Base-by-base conservation (phyloP, 345 rosid genomes). In the Gossypium rotundifolium region DNA sequence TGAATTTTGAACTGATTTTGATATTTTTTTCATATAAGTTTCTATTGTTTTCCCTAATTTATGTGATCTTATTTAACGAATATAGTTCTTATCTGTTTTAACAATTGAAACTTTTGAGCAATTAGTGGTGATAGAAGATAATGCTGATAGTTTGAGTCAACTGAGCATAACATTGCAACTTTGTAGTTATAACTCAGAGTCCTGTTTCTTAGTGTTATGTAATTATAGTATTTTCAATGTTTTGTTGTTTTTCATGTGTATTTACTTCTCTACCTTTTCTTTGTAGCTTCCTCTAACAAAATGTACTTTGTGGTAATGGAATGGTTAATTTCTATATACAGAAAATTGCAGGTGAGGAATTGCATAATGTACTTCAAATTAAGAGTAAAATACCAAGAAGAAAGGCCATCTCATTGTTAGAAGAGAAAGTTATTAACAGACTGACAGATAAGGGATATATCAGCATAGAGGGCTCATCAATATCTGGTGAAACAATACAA, bases 381-480 rank as follows among this genome's bases (percentile, higher is more conserved):
- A 85, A 75, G 79, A 81, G 82, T 74, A 95, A 95, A 85, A 84
- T 91, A 78, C 90, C 94, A 48, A 89, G 99, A 86, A 88, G 98
- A 82, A 95, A 93, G 83, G 93, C 98, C 59, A 87, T 95, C 54
- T 70, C 88, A 45, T 81, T 89, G 14, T 82, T 95, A 85, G 98
- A 95, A 89, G 97, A 93, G 76, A 88, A 82, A 60, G 90, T 95
- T 73, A 79, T 89, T 70, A 78, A 81, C 29, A 91, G 87, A 81
- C 92, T 95, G 64, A 88, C 98, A 4, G 99, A 93, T 78, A 81
- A 91, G 74, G 99, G 99, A 72, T 95, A 90, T 82, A 88, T 95
- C 73, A 80, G 86, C 79, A 88, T 82, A 78, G 93, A 84, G 61
- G 84, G 59, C 72, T 77, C 76, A 54, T 78, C 79, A 58, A 89